Base-by-base conservation (phyloP, 2,329 filamentous ascomycete species). In the Colletotrichum shisoi region DNA sequence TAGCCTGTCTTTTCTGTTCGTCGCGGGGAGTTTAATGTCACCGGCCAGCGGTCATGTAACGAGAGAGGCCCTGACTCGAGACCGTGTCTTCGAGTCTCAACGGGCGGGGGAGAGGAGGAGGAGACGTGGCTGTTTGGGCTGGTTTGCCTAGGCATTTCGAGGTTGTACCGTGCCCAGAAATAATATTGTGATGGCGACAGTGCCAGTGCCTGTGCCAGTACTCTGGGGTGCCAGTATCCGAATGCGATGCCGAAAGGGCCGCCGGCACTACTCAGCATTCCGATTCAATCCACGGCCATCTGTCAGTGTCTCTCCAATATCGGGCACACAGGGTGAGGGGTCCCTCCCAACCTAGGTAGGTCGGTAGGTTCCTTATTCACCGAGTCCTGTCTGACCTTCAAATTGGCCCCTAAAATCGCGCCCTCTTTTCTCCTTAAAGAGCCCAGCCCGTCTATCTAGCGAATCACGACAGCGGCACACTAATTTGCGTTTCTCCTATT, bases 401-500 rank as follows among this genome's bases (percentile, higher is more conserved):
- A 21, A 51, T 39, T 57, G 42, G 21, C 31, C 8, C 44, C 56
- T 48, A 58, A 49, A 58, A 34, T 24, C n/a, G 51, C 53, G 46
- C 39, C 37, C 53, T 42, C 44, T 57, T 53, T 11, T 24, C 49
- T 24, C 39, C 44, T 31, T 31, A n/a, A 56, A 51, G 42, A 12
- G 19, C 34, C 34, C n/a, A n/a, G 40, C 17, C 56, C 51, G 53
- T 11, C 19, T 5, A 17, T 19, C 45, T 40, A 8, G 56, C 66
- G 52, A 68, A 68, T 68, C 63, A 68, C 13, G 13, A 40, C n/a
- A 46, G n/a, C 45, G 31, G 49, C 58, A 46, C 68, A 69, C 61
- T 64, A 69, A 69, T 69, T 62, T 59, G 42, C 37, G 17, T 48
- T 4, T 46, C 17, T 27, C 21, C 54, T 13, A 69, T 69, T 69